Base-by-base conservation (phyloP, 108 stramenopile genomes). In the Cyclotella sp. region DNA sequence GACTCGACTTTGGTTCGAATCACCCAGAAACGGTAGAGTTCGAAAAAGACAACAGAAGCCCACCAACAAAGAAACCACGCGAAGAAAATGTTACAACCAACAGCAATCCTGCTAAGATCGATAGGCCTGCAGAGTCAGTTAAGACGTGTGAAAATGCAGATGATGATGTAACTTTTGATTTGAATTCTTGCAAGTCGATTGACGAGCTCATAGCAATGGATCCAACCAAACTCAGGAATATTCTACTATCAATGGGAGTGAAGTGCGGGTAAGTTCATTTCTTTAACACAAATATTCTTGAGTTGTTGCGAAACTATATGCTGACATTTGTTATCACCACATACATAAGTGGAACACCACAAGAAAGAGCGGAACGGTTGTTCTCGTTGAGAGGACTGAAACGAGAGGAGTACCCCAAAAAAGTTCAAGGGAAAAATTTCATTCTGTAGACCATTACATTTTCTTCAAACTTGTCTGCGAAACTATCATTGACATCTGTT, bases 301-400 rank as follows among this genome's bases (percentile, higher is more conserved):
- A 46, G 34, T 71, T 7, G 52, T 73, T 74, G 1, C 3, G 28
- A 29, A 14, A 40, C n/a, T 18, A 70, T 34, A 40, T 54, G 12
- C 16, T 65, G 9, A 60, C 61, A 26, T 16, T 49, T 57, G 5
- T 39, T 28, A 15, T 27, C 11, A 55, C 10, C 22, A 22, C 19
- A 24, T 42, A 68, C 55, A 58, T 51, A 18, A 84, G 83, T 52
- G 94, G 94, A 4, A 85, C 91, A 16, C 60, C 88, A 29, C 55
- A 90, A 57, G 89, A 98, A 73, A 85, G 98, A 18, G 98, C 97
- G 0, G 76, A 81, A 30, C 76, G 98, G 0, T 82, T 99, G 9
- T 93, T 95, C 55, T 87, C 95, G 14, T 70, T 97, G 62, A 97
- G 97, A 72, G 97, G 98, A 28, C 62, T 96, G 40, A 75, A 82